Conservation (phyloP, 768 basidiomycete species). For the Russula sp. region DNA sequence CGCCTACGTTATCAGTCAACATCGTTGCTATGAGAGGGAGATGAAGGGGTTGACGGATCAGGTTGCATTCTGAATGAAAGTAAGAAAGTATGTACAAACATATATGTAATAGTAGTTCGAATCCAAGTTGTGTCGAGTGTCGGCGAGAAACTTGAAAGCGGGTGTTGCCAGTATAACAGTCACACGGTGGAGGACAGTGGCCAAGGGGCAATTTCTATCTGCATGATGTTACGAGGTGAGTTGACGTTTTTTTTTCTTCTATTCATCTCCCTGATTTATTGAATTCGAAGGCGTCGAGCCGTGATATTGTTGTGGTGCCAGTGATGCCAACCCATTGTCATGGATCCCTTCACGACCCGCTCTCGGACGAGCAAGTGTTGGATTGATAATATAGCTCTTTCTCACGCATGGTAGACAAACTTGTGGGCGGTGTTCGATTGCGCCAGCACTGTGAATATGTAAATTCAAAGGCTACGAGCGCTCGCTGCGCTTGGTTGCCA, state of each 20-base stretch:
- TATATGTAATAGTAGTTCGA: too few species aligned
- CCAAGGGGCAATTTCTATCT: constrained; percentile 27
- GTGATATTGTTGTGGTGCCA: constrained; percentile 4
- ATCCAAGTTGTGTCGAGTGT: too few species aligned
- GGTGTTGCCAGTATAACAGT: too few species aligned
- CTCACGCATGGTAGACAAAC: constrained; percentile 18
- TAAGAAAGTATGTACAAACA: too few species aligned
- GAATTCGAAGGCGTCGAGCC: not conserved
- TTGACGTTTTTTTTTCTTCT: not conserved
- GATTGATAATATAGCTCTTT: constrained; percentile 19
- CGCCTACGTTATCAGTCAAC: constrained; percentile 61
- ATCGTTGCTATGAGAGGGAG: constrained; percentile 64
- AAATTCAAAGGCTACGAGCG: not conserved
- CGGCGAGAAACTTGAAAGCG: too few species aligned
- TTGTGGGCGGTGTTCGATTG: constrained; percentile 8
- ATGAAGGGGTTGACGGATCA: constrained; percentile 50
- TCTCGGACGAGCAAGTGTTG: constrained; percentile 2
- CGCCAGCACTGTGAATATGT: not conserved
- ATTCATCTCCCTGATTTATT: not conserved
- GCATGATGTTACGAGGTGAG: constrained; percentile 21
- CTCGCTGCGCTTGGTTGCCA: not conserved
- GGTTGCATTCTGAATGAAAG: constrained; percentile 45
- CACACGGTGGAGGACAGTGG: too few species aligned
- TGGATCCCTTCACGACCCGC: not conserved
- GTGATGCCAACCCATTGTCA: constrained; percentile 1